Conservation (phyloP, 148 eudicot species). For the Dianthus caryophyllus region DNA sequence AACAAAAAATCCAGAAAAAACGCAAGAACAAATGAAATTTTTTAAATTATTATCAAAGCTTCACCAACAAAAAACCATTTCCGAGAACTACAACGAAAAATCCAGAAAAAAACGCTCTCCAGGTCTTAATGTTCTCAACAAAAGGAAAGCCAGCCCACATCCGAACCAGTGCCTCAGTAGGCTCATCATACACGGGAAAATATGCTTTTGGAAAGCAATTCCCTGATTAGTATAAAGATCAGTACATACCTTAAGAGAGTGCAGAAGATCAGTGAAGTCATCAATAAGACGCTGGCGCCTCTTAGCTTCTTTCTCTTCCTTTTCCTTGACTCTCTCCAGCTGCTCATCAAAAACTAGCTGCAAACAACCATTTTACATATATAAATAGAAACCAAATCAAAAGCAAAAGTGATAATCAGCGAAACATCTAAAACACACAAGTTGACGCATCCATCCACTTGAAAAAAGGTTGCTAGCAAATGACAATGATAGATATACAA, state of each 20-base stretch:
- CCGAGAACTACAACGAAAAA: background rate
- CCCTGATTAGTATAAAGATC: background rate
- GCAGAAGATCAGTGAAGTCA: slow-evolving; percentile 24
- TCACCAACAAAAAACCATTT: background rate
- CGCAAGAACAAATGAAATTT: no score
- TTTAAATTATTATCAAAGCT: no score
- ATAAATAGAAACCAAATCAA: background rate
- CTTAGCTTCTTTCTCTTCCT: slow-evolving; percentile 94
- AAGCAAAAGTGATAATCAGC: background rate
- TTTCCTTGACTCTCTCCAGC: slow-evolving; percentile 83
- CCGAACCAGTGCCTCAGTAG: no score
- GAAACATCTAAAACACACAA: background rate
- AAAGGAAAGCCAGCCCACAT: no score
- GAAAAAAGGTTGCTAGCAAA: background rate
- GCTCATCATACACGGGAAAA: no score
- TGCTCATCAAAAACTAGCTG: slow-evolving; percentile 93
- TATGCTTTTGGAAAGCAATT: background rate
- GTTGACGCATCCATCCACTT: background rate
- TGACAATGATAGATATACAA: background rate
- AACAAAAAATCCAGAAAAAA: background rate
- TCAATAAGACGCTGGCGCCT: slow-evolving; percentile 78
- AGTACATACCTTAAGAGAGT: slow-evolving; percentile 45
- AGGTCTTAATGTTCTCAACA: no score
- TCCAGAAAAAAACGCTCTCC: no score
- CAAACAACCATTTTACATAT: slow-evolving; percentile 14